Evolutionary conservation across 2,329 filamentous ascomycete genomes (phyloP), one percentile per base, ranked within the genome.

Genomic region (Domatiomyces catenatus): DNA sequence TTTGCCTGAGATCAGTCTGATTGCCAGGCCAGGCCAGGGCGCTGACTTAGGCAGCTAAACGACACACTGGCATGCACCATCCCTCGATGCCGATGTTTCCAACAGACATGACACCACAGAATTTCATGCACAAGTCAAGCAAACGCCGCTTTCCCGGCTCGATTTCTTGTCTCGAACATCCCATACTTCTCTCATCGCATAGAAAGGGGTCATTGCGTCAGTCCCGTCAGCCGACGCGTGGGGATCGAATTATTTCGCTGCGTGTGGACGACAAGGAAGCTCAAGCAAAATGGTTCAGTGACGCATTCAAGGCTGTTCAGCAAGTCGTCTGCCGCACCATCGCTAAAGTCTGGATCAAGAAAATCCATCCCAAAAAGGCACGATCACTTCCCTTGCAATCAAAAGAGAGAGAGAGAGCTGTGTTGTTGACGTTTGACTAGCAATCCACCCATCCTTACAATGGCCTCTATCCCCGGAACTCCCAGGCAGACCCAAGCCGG

Each of bases 401-500:
- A 28, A n/a, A n/a, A n/a, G n/a, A n/a, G n/a, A n/a, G n/a, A n/a
- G n/a, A n/a, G n/a, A n/a, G n/a, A n/a, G n/a, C n/a, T 24, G 22
- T 24, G 22, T 24, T 45, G 10, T n/a, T 45, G 43, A 45, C 43
- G 4, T 26, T 8, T 22, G 24, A 10, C n/a, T 44, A 58, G 59
- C 70, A 73, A 58, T 68, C 68, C 2, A 68, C 66, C 46, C 67
- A 70, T 55, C 71, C 71, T 2, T 73, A 73, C 56, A 73, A 73
- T 56, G 71, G 71, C 8, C 66, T 67, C n/a, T 64, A 65, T 22
- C 61, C 65, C 1, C 63, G 64, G 1, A 66, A 64, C 39, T 61
- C 67, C 28, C 64, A 62, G 4, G 63, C 64, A 1, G 68, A 73
- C 52, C 65, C 67, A 3, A 66, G 71, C 50, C 64, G 64, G 53